phyloP scores from a whole-genome alignment of 371 early-diverging fungal species.

The Apophysomyces trapeziformis region DNA sequence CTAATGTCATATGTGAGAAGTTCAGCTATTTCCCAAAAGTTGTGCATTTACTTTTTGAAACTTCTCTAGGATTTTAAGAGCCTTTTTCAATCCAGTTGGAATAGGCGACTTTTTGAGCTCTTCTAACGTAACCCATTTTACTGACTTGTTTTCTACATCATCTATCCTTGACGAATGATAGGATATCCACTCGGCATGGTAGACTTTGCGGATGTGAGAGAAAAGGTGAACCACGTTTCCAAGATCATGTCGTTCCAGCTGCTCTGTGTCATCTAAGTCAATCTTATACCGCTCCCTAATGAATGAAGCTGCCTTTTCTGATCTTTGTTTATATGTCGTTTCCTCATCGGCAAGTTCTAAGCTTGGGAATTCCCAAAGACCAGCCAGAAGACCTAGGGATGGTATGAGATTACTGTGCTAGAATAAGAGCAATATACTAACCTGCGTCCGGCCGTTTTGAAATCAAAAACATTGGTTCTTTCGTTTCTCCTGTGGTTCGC shows the following conservation, averaged over 20 bases:
- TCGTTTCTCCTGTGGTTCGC: slow-evolving; percentile 15
- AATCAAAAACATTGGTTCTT: slow-evolving; percentile 49
- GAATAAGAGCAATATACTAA: slow-evolving; percentile 2
- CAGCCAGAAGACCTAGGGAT: slow-evolving; percentile 67
- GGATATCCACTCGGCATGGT: slow-evolving; percentile 60
- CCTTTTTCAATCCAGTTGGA: slow-evolving; percentile 73
- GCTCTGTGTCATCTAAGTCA: slow-evolving; percentile 22
- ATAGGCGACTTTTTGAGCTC: slow-evolving; percentile 64
- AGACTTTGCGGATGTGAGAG: slow-evolving; percentile 72
- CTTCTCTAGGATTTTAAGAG: slow-evolving; percentile 59
- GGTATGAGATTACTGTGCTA: background rate
- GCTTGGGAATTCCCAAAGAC: slow-evolving; percentile 83
- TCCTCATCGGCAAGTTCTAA: slow-evolving; percentile 41
- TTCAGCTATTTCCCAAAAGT: background rate
- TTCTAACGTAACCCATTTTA: slow-evolving; percentile 56
- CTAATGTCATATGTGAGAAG: background rate
- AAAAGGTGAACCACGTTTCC: slow-evolving; percentile 71
- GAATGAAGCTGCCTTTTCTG: slow-evolving; percentile 33
- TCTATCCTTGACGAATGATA: slow-evolving; percentile 28
- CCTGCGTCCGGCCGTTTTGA: slow-evolving; percentile 63
- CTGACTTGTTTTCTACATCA: slow-evolving; percentile 13
- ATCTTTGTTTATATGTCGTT: slow-evolving; percentile 47
- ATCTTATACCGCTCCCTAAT: slow-evolving; percentile 33
- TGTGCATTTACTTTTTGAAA: slow-evolving; percentile 19
- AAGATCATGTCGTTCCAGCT: slow-evolving; percentile 43